Base-by-base conservation (phyloP, 2,329 filamentous ascomycete genomes). In the Monilinia laxa region DNA sequence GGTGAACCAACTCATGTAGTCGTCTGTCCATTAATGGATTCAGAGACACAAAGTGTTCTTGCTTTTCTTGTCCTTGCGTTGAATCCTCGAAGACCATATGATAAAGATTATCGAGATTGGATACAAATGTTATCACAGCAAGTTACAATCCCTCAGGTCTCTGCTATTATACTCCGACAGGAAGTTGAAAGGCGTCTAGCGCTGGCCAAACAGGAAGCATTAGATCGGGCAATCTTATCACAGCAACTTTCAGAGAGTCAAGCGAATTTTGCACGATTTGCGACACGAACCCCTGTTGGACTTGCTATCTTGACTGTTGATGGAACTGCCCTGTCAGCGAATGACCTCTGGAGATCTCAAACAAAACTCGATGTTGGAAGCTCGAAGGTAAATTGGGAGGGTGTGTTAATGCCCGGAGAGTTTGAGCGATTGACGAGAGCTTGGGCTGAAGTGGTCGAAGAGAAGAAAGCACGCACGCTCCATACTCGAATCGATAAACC, bases 11-110 rank as follows among this genome's bases (percentile, higher is more conserved):
- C 81, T 20, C 87, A 88, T 1, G 85, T 92, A 14, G 88, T 93
- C 3, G 83, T 94, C 3, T 91, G 92, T 72, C 91, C 92, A 0
- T 87, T 95, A n/a, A 87, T 91, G 69, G 89, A 90, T 0, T 93
- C 90, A 0, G 90, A 93, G 64, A 84, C 84, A 6, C 28, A 49
- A 64, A 82, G 83, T 12, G 87, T 90, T 0, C 83, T 92, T 0
- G 69, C 66, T 18, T 71, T 70, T 60, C 58, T 69, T 28, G 69
- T 71, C 11, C 56, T 67, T 25, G 70, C 65, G n/a, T 81, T 91
- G 11, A 95, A 95, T 74, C 90, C 91, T 2, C 82, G 90, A 53
- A 82, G 90, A 65, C 89, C 88, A 0, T 94, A 90, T 72, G 90
- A 95, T 72, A 86, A 89, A 40, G 91, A 93, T 71, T 95, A 93